Percentiles rank a stretch among this genome's conserved stretches.
Evolutionary conservation across 257 asterid species (phyloP).

Genomic region (Ligustrum vulgare): DNA sequence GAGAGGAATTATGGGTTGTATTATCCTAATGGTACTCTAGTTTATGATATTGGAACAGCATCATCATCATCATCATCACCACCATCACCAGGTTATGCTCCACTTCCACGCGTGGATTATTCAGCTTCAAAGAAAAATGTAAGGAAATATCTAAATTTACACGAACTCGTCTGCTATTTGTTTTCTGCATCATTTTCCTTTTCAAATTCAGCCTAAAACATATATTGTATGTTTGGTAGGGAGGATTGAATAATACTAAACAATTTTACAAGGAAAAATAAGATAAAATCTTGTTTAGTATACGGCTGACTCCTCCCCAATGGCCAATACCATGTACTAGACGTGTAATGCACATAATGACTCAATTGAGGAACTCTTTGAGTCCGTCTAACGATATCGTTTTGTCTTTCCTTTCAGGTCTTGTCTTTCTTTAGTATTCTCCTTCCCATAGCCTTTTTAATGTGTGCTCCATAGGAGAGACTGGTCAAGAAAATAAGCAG

Average conservation of each 20-base stretch:
- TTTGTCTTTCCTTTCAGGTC: conserved; percentile 42
- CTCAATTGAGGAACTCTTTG: neutral
- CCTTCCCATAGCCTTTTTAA: conserved; percentile 28
- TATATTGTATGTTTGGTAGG: neutral
- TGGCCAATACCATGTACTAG: too few species aligned
- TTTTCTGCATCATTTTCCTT: neutral
- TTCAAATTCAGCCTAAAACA: neutral
- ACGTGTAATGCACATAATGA: too few species aligned
- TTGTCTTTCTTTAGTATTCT: conserved; percentile 20
- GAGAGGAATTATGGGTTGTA: conserved; percentile 94
- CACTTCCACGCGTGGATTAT: conserved; percentile 73
- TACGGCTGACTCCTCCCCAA: too few species aligned
- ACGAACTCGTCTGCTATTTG: neutral
- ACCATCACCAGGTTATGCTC: conserved; percentile 47
- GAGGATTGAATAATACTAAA: neutral
- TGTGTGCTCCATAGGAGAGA: conserved; percentile 29
- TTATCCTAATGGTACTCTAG: conserved; percentile 84
- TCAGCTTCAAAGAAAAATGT: conserved; percentile 60
- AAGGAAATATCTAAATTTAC: conserved; percentile 23
- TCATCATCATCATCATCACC: neutral
- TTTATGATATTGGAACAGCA: conserved; percentile 58
- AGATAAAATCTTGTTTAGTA: neutral
- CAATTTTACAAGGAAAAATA: neutral
- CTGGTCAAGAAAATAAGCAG: conserved; percentile 23
- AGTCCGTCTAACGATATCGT: conserved; percentile 5